Conservation (phyloP, 495 filamentous ascomycete species). For the Penicillium parvum region DNA sequence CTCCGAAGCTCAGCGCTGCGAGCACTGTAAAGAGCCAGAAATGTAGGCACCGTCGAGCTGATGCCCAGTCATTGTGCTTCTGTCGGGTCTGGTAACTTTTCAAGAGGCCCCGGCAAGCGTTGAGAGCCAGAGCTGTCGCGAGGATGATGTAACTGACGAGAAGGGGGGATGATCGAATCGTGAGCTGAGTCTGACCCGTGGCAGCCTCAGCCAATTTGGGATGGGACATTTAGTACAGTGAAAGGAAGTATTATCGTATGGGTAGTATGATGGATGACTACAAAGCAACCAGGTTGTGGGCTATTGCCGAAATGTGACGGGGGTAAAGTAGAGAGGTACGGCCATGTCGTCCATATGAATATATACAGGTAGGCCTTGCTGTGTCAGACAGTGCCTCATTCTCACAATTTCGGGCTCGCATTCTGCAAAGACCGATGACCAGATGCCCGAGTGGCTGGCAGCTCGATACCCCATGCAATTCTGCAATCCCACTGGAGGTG, state of each 20-base stretch:
- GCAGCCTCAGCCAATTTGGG: neutral
- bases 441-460: constrained; percentile 20
- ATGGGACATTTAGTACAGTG: neutral
- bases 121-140: neutral
- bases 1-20: constrained; percentile 20
- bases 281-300: too few species aligned
- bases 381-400: neutral
- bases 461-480: constrained; percentile 31
- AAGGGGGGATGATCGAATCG: neutral
- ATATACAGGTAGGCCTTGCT: neutral
- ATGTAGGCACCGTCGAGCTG: too few species aligned
- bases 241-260: neutral
- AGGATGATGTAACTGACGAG: neutral
- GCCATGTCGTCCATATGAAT: neutral
- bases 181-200: neutral
- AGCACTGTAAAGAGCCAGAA: too few species aligned
- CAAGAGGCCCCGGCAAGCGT: neutral
- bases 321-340: neutral
- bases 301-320: too few species aligned
- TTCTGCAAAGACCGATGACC: constrained; percentile 29
- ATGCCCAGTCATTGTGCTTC: neutral
- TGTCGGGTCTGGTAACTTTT: neutral
- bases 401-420: constrained; percentile 16
- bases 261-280: too few species aligned
- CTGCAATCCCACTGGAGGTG: constrained; percentile 31